Evolutionary conservation across 352 stramenopile species (phyloP).

Genomic region (Saprolegnia parasitica): DNA sequence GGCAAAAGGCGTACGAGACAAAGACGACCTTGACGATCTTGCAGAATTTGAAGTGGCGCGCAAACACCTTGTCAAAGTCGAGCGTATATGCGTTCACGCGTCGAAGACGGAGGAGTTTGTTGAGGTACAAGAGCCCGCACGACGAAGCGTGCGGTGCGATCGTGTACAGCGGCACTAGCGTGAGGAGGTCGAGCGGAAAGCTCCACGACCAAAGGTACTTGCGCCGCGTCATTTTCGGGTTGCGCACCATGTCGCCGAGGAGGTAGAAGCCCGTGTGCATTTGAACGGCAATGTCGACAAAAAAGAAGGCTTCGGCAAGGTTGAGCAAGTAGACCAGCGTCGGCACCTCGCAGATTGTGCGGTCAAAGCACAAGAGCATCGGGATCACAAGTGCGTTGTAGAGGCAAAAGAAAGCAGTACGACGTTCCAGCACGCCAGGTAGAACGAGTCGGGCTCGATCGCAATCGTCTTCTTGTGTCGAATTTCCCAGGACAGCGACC

Average conservation of each 20-base stretch:
- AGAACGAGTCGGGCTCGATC: constrained; percentile 24
- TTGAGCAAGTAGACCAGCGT: constrained; percentile 36
- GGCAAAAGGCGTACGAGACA: constrained; percentile 20
- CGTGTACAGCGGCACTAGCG: constrained; percentile 47
- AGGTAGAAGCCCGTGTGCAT: constrained; percentile 73
- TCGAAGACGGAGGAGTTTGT: constrained; percentile 25
- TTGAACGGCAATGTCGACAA: constrained; percentile 59
- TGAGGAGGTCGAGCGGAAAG: constrained; percentile 49
- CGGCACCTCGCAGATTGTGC: constrained; percentile 17
- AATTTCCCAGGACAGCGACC: constrained; percentile 28
- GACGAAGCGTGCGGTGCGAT: constrained; percentile 22
- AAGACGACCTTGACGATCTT: constrained; percentile 28
- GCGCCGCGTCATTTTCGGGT: constrained; percentile 46
- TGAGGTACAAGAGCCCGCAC: constrained; percentile 21
- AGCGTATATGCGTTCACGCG: constrained; percentile 19
- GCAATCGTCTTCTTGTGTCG: constrained; percentile 10
- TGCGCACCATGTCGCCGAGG: constrained; percentile 58
- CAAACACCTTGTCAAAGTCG: constrained; percentile 30
- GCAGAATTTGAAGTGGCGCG: constrained; percentile 28
- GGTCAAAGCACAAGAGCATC: constrained; percentile 18
- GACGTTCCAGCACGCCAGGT: constrained; percentile 14
- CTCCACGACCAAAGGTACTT: constrained; percentile 56
- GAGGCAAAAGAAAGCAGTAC: constrained; percentile 8
- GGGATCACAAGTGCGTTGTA: constrained; percentile 23
- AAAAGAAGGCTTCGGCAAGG: constrained; percentile 54